Conservation (phyloP, 169 alveolate genomes). For the Eimeria maxima region DNA sequence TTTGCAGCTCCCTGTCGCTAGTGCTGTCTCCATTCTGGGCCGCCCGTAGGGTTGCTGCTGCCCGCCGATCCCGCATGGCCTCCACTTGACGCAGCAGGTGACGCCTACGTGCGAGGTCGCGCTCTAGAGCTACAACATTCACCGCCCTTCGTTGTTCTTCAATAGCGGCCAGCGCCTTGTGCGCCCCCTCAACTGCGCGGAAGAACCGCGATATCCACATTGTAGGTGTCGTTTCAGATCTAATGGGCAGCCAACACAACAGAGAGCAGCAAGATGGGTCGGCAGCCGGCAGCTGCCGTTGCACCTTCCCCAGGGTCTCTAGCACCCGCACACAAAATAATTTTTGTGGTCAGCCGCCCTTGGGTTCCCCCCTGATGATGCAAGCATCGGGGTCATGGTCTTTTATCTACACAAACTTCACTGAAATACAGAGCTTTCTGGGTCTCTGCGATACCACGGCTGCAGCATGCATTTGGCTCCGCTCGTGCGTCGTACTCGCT, state of each 20-base stretch:
- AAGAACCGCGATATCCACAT: conserved; percentile 74
- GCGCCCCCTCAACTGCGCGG: conserved; percentile 59
- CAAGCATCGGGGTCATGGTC: not conserved
- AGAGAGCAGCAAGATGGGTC: not conserved
- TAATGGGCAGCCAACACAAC: not conserved
- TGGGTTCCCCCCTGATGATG: not conserved
- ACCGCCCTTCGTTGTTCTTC: conserved; percentile 42
- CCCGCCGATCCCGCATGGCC: conserved; percentile 41
- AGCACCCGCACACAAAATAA: not conserved
- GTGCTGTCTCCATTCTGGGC: not conserved
- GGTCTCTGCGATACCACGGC: no score
- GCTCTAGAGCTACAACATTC: conserved; percentile 23
- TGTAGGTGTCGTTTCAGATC: conserved; percentile 48
- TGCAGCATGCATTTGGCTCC: not conserved
- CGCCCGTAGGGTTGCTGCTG: not conserved
- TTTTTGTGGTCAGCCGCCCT: not conserved
- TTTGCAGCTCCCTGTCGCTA: not conserved
- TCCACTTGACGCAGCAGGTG: conserved; percentile 40
- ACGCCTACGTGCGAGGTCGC: conserved; percentile 55
- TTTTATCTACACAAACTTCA: not conserved
- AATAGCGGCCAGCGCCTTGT: conserved; percentile 49
- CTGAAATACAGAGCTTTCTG: not conserved
- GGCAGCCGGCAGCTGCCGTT: not conserved
- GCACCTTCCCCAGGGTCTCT: not conserved
- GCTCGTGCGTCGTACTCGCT: conserved; percentile 33